Conservation (phyloP, 805 yeast genomes). For the Kuraishia molischiana region DNA sequence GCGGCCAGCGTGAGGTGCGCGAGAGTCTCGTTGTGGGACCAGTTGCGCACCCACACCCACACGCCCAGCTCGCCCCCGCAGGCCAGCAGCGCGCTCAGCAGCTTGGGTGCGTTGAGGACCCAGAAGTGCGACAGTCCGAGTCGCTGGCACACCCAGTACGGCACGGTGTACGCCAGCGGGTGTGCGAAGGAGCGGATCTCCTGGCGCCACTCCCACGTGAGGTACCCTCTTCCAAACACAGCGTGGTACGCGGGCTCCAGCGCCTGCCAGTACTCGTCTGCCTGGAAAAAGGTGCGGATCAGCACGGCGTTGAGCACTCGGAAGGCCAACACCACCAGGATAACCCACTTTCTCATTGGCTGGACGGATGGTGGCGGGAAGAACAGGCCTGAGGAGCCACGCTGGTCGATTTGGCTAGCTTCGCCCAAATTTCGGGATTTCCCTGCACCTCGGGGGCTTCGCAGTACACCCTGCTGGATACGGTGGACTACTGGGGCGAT, state of each 20-base stretch:
- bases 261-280: slow-evolving; percentile 92
- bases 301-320: slow-evolving; percentile 56
- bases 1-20: slow-evolving; percentile 35
- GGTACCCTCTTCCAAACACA: slow-evolving; percentile 70
- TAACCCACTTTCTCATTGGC: too few relatives aligned
- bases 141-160: slow-evolving; percentile 24
- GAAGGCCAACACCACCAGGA: slow-evolving; percentile 21
- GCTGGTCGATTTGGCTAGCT: too few relatives aligned
- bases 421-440: too few relatives aligned
- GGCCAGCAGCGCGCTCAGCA: slow-evolving; percentile 60
- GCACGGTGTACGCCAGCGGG: slow-evolving; percentile 58
- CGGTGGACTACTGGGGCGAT: too few relatives aligned
- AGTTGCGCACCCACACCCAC: slow-evolving; percentile 28
- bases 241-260: slow-evolving; percentile 81
- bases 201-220: slow-evolving; percentile 91
- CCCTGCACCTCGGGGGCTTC: too few relatives aligned
- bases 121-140: slow-evolving; percentile 27
- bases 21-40: slow-evolving; percentile 20
- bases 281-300: slow-evolving; percentile 76
- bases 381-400: too few relatives aligned
- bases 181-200: slow-evolving; percentile 71
- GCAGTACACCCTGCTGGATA: too few relatives aligned
- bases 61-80: slow-evolving; percentile 60
- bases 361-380: too few relatives aligned
- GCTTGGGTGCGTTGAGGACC: slow-evolving; percentile 47